Base-by-base conservation (phyloP, 345 rosid genomes). In the Eucalyptus viminalis region DNA sequence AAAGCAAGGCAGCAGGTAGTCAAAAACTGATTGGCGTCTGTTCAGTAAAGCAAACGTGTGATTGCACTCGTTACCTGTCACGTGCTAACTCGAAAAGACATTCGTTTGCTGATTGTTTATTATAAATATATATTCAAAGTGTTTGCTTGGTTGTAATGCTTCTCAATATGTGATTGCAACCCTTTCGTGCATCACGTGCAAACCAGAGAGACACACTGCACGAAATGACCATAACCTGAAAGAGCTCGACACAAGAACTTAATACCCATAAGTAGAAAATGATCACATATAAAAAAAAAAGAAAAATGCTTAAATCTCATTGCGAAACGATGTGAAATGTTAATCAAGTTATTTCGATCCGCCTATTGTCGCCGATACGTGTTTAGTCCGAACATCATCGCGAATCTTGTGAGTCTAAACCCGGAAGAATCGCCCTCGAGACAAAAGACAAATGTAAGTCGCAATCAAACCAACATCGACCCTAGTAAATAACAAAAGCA, bases 321-420 rank as follows among this genome's bases (percentile, higher is more conserved):
- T 14, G 5, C 4, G 9, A 13, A 29, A 8, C 37, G 11, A 65
- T n/a, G 19, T 8, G 11, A 15, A n/a, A 65, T 65, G 16, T n/a
- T 65, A 65, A n/a, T 65, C 76, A 65, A 15, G 5, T 15, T 14
- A n/a, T 27, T 62, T 15, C 17, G 6, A n/a, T n/a, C 72, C 3
- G 6, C 19, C 10, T 15, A 15, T 14, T 4, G 1, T n/a, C 11
- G 5, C 15, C 37, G 11, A 65, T 15, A n/a, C 76, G 0, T 15
- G 37, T 14, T 65, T 29, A 14, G 37, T 4, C 8, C 17, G 3
- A 31, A 65, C 76, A 65, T 65, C 76, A n/a, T 27, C 3, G 2
- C 9, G 16, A 62, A 8, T 12, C 15, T 29, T 14, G 69, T 14
- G 4, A 29, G 31, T 14, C 31, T 29, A 62, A 62, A 29, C 31